Percentiles rank a stretch among this genome's conserved stretches.
phyloP scores from a whole-genome alignment of 768 basidiomycete genomes.

The Lentinula sp. region DNA sequence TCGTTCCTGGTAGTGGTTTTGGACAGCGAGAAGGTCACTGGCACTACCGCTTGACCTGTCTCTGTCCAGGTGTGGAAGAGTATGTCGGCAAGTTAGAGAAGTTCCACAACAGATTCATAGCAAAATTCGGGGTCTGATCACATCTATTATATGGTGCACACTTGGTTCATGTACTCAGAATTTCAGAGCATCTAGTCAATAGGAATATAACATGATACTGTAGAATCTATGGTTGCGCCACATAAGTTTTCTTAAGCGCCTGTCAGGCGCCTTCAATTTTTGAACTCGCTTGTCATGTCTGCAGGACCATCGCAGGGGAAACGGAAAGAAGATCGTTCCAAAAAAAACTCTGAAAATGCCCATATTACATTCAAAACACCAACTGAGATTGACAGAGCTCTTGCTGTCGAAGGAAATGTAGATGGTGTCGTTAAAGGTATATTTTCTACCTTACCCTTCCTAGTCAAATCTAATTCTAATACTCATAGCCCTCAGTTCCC shows the following conservation, averaged over 20 bases:
- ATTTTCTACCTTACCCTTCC: neutral
- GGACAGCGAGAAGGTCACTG: slow-evolving; percentile 87
- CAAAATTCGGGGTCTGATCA: slow-evolving; percentile 5
- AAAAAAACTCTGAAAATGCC: neutral
- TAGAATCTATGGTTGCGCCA: neutral
- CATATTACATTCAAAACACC: neutral
- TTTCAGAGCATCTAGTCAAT: neutral
- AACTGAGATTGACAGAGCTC: neutral
- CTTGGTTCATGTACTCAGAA: too few species aligned
- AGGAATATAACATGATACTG: neutral
- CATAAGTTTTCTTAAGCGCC: neutral
- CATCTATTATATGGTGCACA: neutral
- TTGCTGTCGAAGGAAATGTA: neutral
- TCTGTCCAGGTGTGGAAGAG: slow-evolving; percentile 92
- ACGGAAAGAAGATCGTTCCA: neutral
- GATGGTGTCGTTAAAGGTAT: neutral
- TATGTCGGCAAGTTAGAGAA: slow-evolving; percentile 78
- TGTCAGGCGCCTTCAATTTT: neutral
- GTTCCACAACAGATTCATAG: slow-evolving; percentile 9
- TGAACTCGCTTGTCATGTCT: neutral
- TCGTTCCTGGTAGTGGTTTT: slow-evolving; percentile 91
- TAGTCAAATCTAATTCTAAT: neutral
- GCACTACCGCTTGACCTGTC: slow-evolving; percentile 89
- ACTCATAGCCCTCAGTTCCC: neutral
- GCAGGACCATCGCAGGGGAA: neutral